Conservation (phyloP, 345 rosid species). For the Corymbia maculata region DNA sequence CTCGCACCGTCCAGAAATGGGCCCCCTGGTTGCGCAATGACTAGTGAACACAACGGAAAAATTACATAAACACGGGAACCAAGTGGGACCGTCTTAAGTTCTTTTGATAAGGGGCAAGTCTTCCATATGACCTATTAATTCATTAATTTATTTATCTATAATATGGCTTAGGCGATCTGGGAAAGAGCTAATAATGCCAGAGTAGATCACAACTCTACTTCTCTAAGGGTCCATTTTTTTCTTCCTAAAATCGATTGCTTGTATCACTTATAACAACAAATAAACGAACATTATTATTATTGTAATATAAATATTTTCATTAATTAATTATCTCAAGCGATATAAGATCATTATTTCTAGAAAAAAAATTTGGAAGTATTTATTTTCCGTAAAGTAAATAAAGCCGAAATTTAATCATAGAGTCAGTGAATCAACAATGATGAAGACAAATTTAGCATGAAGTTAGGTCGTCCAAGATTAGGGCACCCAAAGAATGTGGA, state of each 20-base stretch:
- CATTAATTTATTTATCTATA: neutral
- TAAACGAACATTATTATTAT: neutral
- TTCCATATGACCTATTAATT: neutral
- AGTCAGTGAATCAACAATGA: neutral
- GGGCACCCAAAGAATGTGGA: neutral
- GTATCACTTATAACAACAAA: neutral
- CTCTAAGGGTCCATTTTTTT: rapidly evolving
- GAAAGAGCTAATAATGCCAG: neutral
- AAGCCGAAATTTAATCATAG: neutral
- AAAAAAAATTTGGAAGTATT: neutral
- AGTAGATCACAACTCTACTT: neutral
- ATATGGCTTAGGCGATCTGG: neutral
- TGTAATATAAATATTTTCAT: neutral
- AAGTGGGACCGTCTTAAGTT: neutral
- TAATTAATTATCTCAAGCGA: neutral
- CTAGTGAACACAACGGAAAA: neutral
- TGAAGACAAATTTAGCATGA: neutral
- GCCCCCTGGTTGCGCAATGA: neutral
- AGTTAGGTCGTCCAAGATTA: neutral
- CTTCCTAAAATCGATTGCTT: neutral
- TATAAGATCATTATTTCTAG: too few relatives aligned
- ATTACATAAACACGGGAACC: neutral
- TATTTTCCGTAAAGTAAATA: neutral
- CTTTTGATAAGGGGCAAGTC: neutral
- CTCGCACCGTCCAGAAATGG: neutral